These are phyloP conservation scores for Cladorrhinum samala DNA, from an alignment of 495 filamentous ascomycete genomes.

Conservation along the genomic window DNA sequence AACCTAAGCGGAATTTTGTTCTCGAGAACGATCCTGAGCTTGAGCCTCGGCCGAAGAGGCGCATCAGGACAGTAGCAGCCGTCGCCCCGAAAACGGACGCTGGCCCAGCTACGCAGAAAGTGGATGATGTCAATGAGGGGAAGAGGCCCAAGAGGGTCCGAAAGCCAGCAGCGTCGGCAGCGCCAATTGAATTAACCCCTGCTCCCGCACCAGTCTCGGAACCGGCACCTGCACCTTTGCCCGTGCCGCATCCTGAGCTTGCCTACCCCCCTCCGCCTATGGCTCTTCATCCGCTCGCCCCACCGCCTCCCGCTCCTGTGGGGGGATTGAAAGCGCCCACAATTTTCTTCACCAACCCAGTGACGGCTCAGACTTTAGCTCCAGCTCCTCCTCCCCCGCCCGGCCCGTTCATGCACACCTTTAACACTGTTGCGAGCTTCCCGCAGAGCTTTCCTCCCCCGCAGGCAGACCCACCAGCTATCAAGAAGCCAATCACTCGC, in stretches of 20 bases:
- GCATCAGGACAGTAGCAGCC: conserved; percentile 9
- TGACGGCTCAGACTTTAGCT: neutral
- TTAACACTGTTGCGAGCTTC: conserved; percentile 20
- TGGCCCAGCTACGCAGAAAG: conserved; percentile 16
- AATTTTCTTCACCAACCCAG: conserved; percentile 17
- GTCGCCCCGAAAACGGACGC: conserved; percentile 9
- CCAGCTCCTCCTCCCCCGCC: conserved; percentile 13
- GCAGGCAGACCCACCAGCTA: conserved; percentile 18
- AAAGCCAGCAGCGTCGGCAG: conserved; percentile 9
- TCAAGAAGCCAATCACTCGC: conserved; percentile 28
- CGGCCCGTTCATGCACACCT: conserved; percentile 28
- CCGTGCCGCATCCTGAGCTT: neutral
- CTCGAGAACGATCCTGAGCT: conserved; percentile 31
- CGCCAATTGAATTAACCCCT: neutral
- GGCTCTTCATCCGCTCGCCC: conserved; percentile 19
- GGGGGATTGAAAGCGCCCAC: conserved; percentile 17
- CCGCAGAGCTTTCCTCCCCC: conserved; percentile 13
- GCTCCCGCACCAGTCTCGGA: neutral
- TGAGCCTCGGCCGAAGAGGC: conserved; percentile 19
- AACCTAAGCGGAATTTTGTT: conserved; percentile 31
- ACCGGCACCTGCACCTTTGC: neutral
- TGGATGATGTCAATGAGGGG: conserved; percentile 10
- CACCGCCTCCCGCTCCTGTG: conserved; percentile 7
- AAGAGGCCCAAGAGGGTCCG: conserved; percentile 16
- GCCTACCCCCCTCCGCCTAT: conserved; percentile 2